Percentiles rank a stretch among this genome's conserved stretches.
Evolutionary conservation across 345 rosid genomes (phyloP).

Genomic region (Diplotaxis tenuifolia): DNA sequence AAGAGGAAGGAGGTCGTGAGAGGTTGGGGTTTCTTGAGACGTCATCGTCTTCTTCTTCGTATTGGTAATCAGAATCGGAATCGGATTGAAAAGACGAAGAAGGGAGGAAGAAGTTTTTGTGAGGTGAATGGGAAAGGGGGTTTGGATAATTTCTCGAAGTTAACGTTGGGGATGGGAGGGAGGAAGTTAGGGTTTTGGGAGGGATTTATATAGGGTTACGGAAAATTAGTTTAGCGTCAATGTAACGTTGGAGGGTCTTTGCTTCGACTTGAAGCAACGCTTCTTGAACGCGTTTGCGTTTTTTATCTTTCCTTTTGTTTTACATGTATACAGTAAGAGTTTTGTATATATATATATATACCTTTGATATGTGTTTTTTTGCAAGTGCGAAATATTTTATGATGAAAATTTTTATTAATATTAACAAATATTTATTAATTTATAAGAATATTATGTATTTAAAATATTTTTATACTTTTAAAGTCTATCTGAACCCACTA

Average conservation of each 20-base stretch:
- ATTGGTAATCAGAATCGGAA: conserved; percentile 39
- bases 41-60: conserved; percentile 44
- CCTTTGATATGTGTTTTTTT: too few relatives aligned
- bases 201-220: conserved; percentile 6
- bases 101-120: background rate
- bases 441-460: too few relatives aligned
- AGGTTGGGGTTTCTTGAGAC: conserved; percentile 23
- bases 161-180: background rate
- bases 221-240: conserved; percentile 13
- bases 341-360: too few relatives aligned
- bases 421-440: too few relatives aligned
- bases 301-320: too few relatives aligned
- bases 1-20: conserved; percentile 32
- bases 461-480: too few relatives aligned
- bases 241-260: conserved; percentile 15
- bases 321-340: too few relatives aligned
- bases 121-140: background rate
- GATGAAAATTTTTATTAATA: too few relatives aligned
- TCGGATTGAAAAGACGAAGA: conserved; percentile 20
- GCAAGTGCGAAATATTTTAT: too few relatives aligned
- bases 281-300: background rate
- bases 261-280: conserved; percentile 35
- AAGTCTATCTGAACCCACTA: too few relatives aligned
- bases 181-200: background rate
- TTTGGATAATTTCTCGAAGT: background rate